Conservation (phyloP, 2,329 filamentous ascomycete genomes). For the Diplodia corticola region DNA sequence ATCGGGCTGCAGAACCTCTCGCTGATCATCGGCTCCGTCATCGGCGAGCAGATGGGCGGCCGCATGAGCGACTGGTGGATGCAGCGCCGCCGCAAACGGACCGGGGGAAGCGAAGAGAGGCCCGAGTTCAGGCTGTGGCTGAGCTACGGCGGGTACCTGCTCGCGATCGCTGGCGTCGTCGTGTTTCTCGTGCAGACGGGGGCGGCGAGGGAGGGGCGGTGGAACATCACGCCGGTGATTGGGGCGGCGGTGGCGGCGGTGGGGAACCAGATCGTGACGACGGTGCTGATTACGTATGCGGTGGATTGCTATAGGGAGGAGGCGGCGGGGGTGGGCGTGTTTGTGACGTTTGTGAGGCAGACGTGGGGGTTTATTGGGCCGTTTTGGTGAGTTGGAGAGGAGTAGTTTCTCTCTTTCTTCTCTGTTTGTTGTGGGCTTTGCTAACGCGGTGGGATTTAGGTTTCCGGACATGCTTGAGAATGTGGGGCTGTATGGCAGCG, state of each 20-base stretch:
- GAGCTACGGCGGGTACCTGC: slow-evolving; percentile 53
- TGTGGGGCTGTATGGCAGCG: slow-evolving; percentile 39
- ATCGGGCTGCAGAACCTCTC: slow-evolving; percentile 60
- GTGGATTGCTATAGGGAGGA: slow-evolving; percentile 59
- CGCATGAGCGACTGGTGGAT: slow-evolving; percentile 57
- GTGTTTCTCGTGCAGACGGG: slow-evolving; percentile 56
- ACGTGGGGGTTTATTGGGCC: slow-evolving; percentile 46
- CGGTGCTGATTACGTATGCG: slow-evolving; percentile 60
- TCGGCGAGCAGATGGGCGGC: slow-evolving; percentile 61
- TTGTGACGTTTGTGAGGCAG: slow-evolving; percentile 58
- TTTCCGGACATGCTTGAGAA: slow-evolving; percentile 41
- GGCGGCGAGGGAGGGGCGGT: slow-evolving; percentile 50
- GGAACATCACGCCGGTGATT: slow-evolving; percentile 60
- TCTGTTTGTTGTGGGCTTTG: not conserved
- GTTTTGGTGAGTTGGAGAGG: slow-evolving; percentile 38
- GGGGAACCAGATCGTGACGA: slow-evolving; percentile 63
- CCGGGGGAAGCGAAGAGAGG: slow-evolving; percentile 33
- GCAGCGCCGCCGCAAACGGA: slow-evolving; percentile 42
- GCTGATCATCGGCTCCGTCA: slow-evolving; percentile 57
- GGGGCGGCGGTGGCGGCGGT: slow-evolving; percentile 53
- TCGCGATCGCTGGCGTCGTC: slow-evolving; percentile 55
- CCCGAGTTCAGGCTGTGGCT: slow-evolving; percentile 61
- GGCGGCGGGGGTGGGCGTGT: slow-evolving; percentile 58
- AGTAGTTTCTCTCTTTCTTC: no score
- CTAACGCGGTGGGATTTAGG: not conserved